Conservation (phyloP, 179 eudicot species). For the Amaranthus tricolor region DNA sequence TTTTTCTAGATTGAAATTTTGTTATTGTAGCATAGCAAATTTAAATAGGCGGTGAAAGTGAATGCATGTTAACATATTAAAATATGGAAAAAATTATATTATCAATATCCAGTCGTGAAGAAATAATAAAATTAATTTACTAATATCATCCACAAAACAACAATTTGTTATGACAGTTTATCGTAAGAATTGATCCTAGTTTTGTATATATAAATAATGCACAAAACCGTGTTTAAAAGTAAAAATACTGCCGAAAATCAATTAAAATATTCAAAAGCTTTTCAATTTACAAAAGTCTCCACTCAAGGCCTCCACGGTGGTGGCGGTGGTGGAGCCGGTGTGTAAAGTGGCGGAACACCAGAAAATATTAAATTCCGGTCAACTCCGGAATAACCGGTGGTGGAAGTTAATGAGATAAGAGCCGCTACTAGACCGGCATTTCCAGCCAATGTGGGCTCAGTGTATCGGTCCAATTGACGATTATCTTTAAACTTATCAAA, state of each 20-base stretch:
- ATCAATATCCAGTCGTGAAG: background rate
- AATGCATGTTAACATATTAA: too few relatives aligned
- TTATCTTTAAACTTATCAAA: conserved; percentile 51
- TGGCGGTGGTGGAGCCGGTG: conserved; percentile 69
- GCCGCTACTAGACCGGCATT: conserved; percentile 90
- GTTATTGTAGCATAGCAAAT: too few relatives aligned
- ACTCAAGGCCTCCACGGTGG: conserved; percentile 78
- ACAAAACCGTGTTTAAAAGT: background rate
- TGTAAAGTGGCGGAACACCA: conserved; percentile 67
- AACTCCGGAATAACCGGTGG: conserved; percentile 48
- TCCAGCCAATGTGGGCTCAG: conserved; percentile 83
- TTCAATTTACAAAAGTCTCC: background rate
- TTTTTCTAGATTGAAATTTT: too few relatives aligned
- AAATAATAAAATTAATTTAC: background rate
- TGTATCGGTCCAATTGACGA: conserved; percentile 44
- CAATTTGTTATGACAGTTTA: background rate
- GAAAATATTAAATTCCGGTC: conserved; percentile 64
- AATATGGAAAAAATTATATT: background rate
- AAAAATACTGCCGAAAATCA: conserved; percentile 3
- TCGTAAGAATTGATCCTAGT: background rate
- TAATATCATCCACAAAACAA: background rate
- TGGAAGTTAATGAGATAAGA: conserved; percentile 57
- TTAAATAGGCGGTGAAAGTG: too few relatives aligned
- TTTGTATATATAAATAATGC: conserved; percentile 7
- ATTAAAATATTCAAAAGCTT: background rate